A percentile compares a stretch with the other conserved stretches of the same genome.
Evolutionary conservation across 1,284 basidiomycete species (phyloP).

Genomic region (Xerocomus minutiporus): DNA sequence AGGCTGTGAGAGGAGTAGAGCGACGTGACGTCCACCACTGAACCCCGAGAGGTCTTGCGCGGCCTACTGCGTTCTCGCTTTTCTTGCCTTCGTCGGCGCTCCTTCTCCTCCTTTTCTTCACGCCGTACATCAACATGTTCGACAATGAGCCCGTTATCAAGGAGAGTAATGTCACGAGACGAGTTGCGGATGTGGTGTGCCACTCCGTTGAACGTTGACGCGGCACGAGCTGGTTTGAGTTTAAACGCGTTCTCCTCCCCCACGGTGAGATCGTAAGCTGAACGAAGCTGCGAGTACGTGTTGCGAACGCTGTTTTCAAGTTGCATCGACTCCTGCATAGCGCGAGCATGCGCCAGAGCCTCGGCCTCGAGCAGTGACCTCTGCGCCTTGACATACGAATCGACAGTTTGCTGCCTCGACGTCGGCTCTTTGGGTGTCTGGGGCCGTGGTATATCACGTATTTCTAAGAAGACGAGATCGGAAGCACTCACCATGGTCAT

Average conservation of each 20-base stretch:
- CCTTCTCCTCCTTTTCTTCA: slow-evolving; percentile 69
- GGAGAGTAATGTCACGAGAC: slow-evolving; percentile 69
- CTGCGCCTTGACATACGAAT: slow-evolving; percentile 68
- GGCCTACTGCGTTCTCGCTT: slow-evolving; percentile 50
- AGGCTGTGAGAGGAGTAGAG: slow-evolving; percentile 63
- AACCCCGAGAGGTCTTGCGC: slow-evolving; percentile 67
- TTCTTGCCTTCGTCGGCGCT: slow-evolving; percentile 65
- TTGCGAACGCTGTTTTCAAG: slow-evolving; percentile 73
- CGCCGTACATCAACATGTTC: slow-evolving; percentile 79
- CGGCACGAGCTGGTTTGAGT: slow-evolving; percentile 56
- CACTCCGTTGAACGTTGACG: slow-evolving; percentile 35
- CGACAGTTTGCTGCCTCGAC: slow-evolving; percentile 68
- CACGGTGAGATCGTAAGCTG: slow-evolving; percentile 59
- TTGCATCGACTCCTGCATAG: slow-evolving; percentile 70
- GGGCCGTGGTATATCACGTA: background rate
- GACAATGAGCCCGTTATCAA: slow-evolving; percentile 83
- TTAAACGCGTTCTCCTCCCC: slow-evolving; percentile 58
- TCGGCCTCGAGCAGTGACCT: slow-evolving; percentile 70
- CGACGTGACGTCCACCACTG: slow-evolving; percentile 62
- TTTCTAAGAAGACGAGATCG: slow-evolving; percentile 6
- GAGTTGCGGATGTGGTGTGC: slow-evolving; percentile 43
- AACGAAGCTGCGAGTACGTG: slow-evolving; percentile 71
- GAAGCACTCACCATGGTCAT: slow-evolving; percentile 67
- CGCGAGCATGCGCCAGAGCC: slow-evolving; percentile 65
- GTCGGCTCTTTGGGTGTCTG: slow-evolving; percentile 79